Percentiles rank a stretch among this genome's conserved stretches.
Evolutionary conservation across 2,329 filamentous ascomycete species (phyloP).

Genomic region (Scedosporium apiospermum): DNA sequence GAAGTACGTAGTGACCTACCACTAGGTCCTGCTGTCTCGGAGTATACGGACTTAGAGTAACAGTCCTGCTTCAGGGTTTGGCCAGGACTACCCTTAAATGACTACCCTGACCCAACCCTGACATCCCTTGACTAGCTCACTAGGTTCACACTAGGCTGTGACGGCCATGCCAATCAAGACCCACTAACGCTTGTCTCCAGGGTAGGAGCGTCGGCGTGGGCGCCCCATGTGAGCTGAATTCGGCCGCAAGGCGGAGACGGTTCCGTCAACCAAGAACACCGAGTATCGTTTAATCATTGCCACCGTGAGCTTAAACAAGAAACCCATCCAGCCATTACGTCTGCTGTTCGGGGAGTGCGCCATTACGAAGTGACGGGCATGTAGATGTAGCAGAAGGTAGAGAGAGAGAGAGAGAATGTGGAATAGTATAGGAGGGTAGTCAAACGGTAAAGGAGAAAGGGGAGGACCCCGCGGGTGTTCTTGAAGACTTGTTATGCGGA

Average conservation of each 20-base stretch:
- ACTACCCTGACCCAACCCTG: neutral
- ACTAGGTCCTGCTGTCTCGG: neutral
- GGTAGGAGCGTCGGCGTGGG: neutral
- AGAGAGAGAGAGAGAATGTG: no score
- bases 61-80: neutral
- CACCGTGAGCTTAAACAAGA: neutral
- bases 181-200: neutral
- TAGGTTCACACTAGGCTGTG: neutral
- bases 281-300: neutral
- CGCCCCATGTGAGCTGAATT: neutral
- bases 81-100: neutral
- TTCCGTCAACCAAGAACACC: neutral
- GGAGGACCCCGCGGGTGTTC: neutral
- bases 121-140: neutral
- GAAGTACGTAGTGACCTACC: neutral
- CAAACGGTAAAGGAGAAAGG: no score
- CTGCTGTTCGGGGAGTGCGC: no score
- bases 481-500: neutral
- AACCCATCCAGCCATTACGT: no score
- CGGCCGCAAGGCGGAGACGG: neutral
- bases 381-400: no score
- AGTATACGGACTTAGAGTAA: neutral
- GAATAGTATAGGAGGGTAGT: no score
- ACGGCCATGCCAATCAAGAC: neutral
- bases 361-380: no score